Base-by-base conservation (phyloP, 1,284 basidiomycete genomes). In the Erythrobasidium hasegawianum region DNA sequence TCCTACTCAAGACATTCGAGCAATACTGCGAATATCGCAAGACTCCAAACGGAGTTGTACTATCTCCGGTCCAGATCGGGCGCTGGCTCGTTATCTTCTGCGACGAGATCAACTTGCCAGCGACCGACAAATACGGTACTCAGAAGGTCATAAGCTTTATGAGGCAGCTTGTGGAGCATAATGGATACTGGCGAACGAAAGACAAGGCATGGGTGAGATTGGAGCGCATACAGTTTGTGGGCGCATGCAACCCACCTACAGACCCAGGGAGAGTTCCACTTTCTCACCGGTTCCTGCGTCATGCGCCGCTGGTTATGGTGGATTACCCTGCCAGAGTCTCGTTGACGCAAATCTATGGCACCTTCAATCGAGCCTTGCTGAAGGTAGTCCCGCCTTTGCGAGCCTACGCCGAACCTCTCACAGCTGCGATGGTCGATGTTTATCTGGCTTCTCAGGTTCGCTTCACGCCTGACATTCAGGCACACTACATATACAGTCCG, bases 61-160 rank as follows among this genome's bases (percentile, higher is more conserved):
- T 99, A 59, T 87, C 94, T 1, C 96, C 96, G 7, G 81, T 87
- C 0, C 94, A 97, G 77, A 94, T 97, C 69, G 95, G 96, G 11
- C 87, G 93, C 49, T 98, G 96, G 95, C 83, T 99, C 57, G 95
- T 98, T 38, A 87, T 99, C n/a, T 99, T 99, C 81, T 99, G 96
- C 78, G 96, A 99, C 78, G 96, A 99, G 79, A 98, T 99, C 82
- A 99, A 99, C 76, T 80, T 99, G 18, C 96, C 97, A 0, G 91
- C 96, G 2, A 85, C 87, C 2, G 96, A 99, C 81, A 96, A 95
- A 79, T 99, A 99, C 75, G 96, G 96, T 10, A 99, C 96, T 2
- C 97, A 99, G 76, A 85, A 91, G 20, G 96, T 98, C 72, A 98
- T 99, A 73, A 97, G 94, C 0, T 98, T 98, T 83, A 84, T 99